These are phyloP conservation scores for Spergularia bocconei DNA, from an alignment of 148 eudicot genomes.

Conservation along the genomic window DNA sequence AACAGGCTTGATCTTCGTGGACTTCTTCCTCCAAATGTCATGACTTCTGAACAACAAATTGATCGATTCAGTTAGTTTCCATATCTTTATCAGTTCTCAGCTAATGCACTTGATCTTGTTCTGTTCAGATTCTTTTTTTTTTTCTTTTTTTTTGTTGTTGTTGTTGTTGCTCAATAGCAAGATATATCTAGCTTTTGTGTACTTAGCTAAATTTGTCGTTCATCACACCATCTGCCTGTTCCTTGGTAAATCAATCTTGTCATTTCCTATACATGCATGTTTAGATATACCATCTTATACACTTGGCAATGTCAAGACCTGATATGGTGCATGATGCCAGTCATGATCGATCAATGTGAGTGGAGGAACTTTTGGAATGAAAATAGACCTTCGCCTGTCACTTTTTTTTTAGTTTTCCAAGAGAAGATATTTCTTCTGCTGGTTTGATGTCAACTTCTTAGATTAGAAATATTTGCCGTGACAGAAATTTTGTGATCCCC, in stretches of 20 bases:
- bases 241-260: neutral
- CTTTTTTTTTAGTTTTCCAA: too few relatives aligned
- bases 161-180: neutral
- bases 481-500: neutral
- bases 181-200: neutral
- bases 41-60: slow-evolving; percentile 78
- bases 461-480: neutral
- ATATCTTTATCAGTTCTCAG: neutral
- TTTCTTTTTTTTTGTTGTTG: too few relatives aligned
- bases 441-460: too few relatives aligned
- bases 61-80: slow-evolving; percentile 80
- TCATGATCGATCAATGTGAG: neutral
- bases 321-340: neutral
- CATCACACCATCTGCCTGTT: neutral
- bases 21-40: slow-evolving; percentile 94
- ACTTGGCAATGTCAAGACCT: neutral
- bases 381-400: neutral
- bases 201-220: neutral
- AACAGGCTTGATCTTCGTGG: slow-evolving; percentile 99
- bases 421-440: too few relatives aligned
- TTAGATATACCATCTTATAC: neutral
- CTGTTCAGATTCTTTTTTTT: neutral
- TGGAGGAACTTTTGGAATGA: neutral
- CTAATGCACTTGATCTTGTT: neutral
- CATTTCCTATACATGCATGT: neutral